Evolutionary conservation across 2,329 filamentous ascomycete species (phyloP).

Genomic region (Myriosclerotinia curreyana): DNA sequence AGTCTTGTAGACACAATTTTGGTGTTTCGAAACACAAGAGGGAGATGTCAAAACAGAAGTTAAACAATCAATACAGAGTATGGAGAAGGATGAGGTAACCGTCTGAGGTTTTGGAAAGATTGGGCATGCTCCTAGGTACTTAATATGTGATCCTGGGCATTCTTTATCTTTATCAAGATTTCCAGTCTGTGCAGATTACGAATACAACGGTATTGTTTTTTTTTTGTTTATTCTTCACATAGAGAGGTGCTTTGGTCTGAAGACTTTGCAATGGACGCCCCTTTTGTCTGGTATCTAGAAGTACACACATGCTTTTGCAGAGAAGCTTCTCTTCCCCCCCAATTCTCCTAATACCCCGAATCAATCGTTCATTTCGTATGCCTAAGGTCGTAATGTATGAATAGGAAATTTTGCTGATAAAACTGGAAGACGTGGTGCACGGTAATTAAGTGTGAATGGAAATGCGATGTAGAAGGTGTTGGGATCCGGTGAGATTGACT

Average conservation of each 20-base stretch:
- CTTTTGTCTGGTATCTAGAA: slow-evolving; percentile 29
- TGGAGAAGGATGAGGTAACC: slow-evolving; percentile 4
- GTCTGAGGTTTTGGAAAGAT: slow-evolving; percentile 3
- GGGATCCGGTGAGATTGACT: slow-evolving; percentile 25
- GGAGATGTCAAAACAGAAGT: too few species aligned
- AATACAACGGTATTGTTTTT: neutral
- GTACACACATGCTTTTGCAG: slow-evolving; percentile 25
- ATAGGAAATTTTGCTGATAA: slow-evolving; percentile 17
- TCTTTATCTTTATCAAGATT: slow-evolving; percentile 18
- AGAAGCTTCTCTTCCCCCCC: slow-evolving; percentile 16
- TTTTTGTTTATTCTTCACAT: slow-evolving; percentile 5
- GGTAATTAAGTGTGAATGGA: slow-evolving; percentile 1
- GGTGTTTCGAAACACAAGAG: slow-evolving; percentile 4
- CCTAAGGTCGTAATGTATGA: slow-evolving; percentile 29
- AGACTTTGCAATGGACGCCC: slow-evolving; percentile 20
- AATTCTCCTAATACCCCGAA: slow-evolving; percentile 15
- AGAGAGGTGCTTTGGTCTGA: neutral
- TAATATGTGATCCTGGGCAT: slow-evolving; percentile 8
- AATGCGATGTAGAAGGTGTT: slow-evolving; percentile 21
- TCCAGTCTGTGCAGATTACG: slow-evolving; percentile 16
- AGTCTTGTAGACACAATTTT: neutral
- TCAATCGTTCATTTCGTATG: slow-evolving; percentile 33
- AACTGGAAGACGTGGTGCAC: slow-evolving; percentile 22
- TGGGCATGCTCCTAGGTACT: slow-evolving; percentile 8
- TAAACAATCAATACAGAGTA: neutral